A percentile compares a stretch with the other conserved stretches of the same genome.
phyloP scores from a whole-genome alignment of 345 rosid species.

The Turnera subulata region DNA sequence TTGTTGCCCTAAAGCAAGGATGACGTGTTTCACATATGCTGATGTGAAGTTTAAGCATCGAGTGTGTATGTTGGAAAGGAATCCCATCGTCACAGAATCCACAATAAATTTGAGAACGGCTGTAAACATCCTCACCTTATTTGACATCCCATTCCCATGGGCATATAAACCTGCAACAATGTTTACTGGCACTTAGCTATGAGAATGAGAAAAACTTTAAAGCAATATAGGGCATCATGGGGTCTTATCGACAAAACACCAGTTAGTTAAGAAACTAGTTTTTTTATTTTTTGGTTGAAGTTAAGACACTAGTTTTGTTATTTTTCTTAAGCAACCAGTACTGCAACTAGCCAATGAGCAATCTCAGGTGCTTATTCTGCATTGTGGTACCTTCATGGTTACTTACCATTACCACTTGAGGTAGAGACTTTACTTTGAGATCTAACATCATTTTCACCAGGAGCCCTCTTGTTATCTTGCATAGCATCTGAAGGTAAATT shows the following conservation, averaged over 20 bases:
- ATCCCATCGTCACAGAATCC: conserved; percentile 55
- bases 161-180: conserved; percentile 37
- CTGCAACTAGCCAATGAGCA: no score
- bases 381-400: no score
- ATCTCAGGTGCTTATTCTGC: no score
- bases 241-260: neutral
- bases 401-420: conserved; percentile 44
- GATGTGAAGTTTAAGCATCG: conserved; percentile 56
- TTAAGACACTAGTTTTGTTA: no score
- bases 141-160: conserved; percentile 31
- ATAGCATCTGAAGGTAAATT: conserved; percentile 19
- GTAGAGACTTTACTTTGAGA: conserved; percentile 26
- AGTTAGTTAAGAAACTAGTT: no score
- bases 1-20: conserved; percentile 37
- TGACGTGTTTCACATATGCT: conserved; percentile 39
- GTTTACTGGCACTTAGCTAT: neutral
- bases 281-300: no score
- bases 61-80: conserved; percentile 33
- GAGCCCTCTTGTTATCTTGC: conserved; percentile 18
- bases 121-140: conserved; percentile 54
- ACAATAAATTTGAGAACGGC: conserved; percentile 65
- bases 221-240: neutral
- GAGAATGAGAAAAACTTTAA: neutral
- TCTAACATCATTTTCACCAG: conserved; percentile 24
- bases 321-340: no score